Evolutionary conservation across 2,329 filamentous ascomycete species (phyloP), one percentile per base, ranked within the genome.

Genomic region (Microsporum ferrugineum): DNA sequence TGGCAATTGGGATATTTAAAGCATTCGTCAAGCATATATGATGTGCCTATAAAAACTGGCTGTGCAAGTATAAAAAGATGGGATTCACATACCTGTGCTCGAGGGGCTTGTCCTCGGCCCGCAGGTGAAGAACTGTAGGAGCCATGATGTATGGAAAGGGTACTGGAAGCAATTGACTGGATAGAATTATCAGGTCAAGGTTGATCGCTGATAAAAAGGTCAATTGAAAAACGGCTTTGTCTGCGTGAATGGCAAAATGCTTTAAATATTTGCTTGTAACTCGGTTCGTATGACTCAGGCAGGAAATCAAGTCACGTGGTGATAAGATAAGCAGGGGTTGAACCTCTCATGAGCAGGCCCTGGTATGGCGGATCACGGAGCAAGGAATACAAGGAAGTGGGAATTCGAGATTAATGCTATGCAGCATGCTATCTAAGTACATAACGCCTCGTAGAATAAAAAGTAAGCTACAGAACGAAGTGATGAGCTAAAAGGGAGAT

Each of bases 51-150:
- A 33, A n/a, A 53, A 5, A 34, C 14, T 2, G n/a, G 27, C 31
- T 34, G 49, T 33, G 27, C 14, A 33, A 27, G 27, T 29, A 47
- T 8, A 53, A 7, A 34, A 55, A 12, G 49, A n/a, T 23, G 17
- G 60, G 31, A 49, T 8, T 34, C 34, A 53, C 57, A 6, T 63
- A 65, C 65, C 65, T 61, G 51, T 66, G 65, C 56, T 66, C 65
- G 38, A 66, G 60, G 49, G 53, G 63, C 61, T 66, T 66, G 36
- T 66, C 65, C 64, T 66, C 65, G 51, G 65, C 64, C 49, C 65
- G 65, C 49, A 66, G 64, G 53, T 65, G 65, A 34, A 66, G 63
- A 2, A 63, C 65, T 41, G 61, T 57, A 3, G 38, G 57, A 29
- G 38, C 57, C 38, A 59, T 59, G 34, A 5, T 23, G 38, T 12